Percentiles rank a stretch among this genome's conserved stretches.
Conservation (phyloP, 805 yeast genomes). For the Blastobotrys peoriensis region DNA sequence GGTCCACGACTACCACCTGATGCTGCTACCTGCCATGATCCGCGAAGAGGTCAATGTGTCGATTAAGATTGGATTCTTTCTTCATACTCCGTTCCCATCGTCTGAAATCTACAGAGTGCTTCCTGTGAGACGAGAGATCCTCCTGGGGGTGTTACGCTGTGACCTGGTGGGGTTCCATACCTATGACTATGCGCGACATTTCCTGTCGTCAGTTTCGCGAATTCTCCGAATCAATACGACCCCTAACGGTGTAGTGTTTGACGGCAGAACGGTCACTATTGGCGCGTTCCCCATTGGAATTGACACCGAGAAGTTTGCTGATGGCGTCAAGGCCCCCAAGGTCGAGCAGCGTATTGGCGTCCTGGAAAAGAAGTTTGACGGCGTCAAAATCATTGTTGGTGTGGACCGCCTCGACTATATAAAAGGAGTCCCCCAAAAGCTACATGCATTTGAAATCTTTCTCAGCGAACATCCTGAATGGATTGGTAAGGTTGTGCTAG, state of each 20-base stretch:
- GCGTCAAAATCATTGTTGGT: conserved; percentile 84
- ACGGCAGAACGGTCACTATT: conserved; percentile 70
- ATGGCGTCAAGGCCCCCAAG: conserved; percentile 57
- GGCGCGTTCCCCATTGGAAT: conserved; percentile 99
- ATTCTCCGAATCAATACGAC: conserved; percentile 75
- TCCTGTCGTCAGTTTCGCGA: conserved; percentile 80
- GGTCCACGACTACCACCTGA: conserved; percentile 97
- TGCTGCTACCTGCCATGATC: conserved; percentile 88
- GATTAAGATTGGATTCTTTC: conserved; percentile 76
- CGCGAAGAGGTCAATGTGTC: conserved; percentile 48
- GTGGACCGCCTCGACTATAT: conserved; percentile 95
- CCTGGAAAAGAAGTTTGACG: conserved; percentile 61
- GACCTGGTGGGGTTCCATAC: conserved; percentile 97
- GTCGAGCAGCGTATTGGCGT: conserved; percentile 63
- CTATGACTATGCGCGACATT: conserved; percentile 97
- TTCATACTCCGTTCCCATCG: conserved; percentile 98
- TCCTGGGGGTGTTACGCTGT: conserved; percentile 88
- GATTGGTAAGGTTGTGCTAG: conserved; percentile 93
- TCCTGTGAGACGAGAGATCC: conserved; percentile 90
- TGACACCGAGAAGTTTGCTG: conserved; percentile 84
- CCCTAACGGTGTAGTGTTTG: conserved; percentile 83
- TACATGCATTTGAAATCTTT: conserved; percentile 93
- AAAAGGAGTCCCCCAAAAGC: conserved; percentile 96
- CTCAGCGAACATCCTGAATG: conserved; percentile 92
- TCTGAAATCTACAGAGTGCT: conserved; percentile 92